phyloP scores from a whole-genome alignment of 768 basidiomycete species.

The Leucogyrophana mollusca region DNA sequence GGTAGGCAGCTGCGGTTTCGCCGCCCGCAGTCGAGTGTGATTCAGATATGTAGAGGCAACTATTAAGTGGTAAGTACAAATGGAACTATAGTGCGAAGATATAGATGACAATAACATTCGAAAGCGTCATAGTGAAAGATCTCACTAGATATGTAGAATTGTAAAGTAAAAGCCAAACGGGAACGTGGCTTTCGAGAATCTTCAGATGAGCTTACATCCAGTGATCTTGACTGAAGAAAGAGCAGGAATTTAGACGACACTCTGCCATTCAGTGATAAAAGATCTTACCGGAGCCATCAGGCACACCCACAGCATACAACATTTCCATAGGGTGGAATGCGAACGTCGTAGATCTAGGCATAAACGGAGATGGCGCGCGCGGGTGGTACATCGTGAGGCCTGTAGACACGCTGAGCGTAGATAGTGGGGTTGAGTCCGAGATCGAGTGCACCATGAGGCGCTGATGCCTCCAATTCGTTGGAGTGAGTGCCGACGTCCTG shows the following conservation, averaged over 20 bases:
- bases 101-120: not conserved
- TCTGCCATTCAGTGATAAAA: not conserved
- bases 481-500: slow-evolving; percentile 61
- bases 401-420: slow-evolving; percentile 49
- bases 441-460: slow-evolving; percentile 62
- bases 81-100: not conserved
- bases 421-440: slow-evolving; percentile 32
- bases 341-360: slow-evolving; percentile 62
- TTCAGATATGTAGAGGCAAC: no score
- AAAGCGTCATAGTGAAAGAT: not conserved
- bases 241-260: slow-evolving; percentile 6
- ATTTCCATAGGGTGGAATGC: slow-evolving; percentile 87
- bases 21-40: no score
- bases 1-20: no score
- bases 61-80: not conserved
- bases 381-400: slow-evolving; percentile 55
- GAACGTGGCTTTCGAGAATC: not conserved
- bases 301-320: slow-evolving; percentile 72
- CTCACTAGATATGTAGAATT: not conserved
- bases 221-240: slow-evolving; percentile 47
- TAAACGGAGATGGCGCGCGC: slow-evolving; percentile 58
- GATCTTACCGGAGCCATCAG: slow-evolving; percentile 60
- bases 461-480: slow-evolving; percentile 65
- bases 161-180: not conserved
- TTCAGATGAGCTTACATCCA: slow-evolving; percentile 50